Conservation (phyloP, 176 grass and related monocot species). For the Elymus sibiricus region DNA sequence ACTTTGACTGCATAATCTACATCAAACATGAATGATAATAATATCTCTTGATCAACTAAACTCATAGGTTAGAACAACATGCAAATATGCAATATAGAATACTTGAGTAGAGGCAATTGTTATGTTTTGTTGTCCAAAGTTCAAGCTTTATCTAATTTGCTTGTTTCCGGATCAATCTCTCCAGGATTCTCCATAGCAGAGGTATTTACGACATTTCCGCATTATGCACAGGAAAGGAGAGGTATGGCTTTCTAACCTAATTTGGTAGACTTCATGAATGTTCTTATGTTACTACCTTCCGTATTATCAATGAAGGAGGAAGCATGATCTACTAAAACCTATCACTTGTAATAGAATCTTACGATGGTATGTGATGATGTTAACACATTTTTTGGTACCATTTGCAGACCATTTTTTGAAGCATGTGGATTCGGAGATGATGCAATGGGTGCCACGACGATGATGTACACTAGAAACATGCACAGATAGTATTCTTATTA, state of each 20-base stretch:
- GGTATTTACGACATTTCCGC: conserved; percentile 90
- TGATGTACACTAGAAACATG: conserved; percentile 78
- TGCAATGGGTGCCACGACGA: conserved; percentile 78
- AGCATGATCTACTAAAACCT: neutral
- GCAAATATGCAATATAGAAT: neutral
- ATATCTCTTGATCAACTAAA: neutral
- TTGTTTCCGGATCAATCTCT: conserved; percentile 14
- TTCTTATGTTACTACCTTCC: neutral
- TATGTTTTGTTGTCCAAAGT: conserved; percentile 3
- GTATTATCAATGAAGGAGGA: neutral
- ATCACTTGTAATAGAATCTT: neutral
- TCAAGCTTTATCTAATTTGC: conserved; percentile 11
- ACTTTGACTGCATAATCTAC: neutral
- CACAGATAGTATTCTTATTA: conserved; percentile 18
- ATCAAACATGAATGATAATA: neutral
- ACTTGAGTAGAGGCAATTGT: neutral
- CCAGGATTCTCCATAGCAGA: conserved; percentile 69
- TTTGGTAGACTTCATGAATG: neutral
- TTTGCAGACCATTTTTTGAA: conserved; percentile 75
- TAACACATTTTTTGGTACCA: conserved; percentile 6
- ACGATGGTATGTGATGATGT: neutral
- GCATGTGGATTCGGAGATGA: conserved; percentile 80
- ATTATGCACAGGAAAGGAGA: conserved; percentile 83
- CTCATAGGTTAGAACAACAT: neutral
- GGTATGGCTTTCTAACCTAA: conserved; percentile 34